Evolutionary conservation across 441 rosid genomes (phyloP).

Genomic region (Isatis lusitanica): DNA sequence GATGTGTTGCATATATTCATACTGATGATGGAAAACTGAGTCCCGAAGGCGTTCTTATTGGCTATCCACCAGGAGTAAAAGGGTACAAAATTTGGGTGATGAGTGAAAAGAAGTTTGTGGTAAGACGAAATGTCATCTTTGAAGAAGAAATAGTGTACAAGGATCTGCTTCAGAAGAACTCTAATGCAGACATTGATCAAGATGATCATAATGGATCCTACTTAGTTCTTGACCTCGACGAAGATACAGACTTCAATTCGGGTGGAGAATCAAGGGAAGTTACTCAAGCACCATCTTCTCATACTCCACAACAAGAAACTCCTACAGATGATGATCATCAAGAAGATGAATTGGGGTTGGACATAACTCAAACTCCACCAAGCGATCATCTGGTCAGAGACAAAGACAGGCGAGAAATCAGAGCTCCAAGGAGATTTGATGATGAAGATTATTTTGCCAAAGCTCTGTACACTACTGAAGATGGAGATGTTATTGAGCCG

Average conservation of each 20-base stretch:
- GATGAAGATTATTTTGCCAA: not conserved
- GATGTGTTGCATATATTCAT: not conserved
- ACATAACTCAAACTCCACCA: not conserved
- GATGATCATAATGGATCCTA: no score
- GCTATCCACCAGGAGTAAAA: not conserved
- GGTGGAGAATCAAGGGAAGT: no score
- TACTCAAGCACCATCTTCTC: no score
- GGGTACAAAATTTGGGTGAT: not conserved
- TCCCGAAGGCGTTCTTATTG: not conserved
- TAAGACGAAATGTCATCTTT: not conserved
- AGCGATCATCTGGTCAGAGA: not conserved
- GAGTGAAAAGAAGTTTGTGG: not conserved
- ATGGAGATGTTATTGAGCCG: no score
- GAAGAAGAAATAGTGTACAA: not conserved
- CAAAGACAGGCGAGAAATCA: not conserved
- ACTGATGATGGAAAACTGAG: not conserved
- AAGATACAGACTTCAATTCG: no score
- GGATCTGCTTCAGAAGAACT: no score
- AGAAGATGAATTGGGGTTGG: no score
- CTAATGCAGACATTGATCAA: no score
- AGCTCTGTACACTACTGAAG: not conserved
- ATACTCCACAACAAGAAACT: no score
- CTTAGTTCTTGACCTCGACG: no score
- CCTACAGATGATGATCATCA: no score
- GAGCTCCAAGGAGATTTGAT: not conserved